A percentile compares a stretch with the other conserved stretches of the same genome.
Conservation (phyloP, 2,329 filamentous ascomycete species). For the Colletotrichum musae region DNA sequence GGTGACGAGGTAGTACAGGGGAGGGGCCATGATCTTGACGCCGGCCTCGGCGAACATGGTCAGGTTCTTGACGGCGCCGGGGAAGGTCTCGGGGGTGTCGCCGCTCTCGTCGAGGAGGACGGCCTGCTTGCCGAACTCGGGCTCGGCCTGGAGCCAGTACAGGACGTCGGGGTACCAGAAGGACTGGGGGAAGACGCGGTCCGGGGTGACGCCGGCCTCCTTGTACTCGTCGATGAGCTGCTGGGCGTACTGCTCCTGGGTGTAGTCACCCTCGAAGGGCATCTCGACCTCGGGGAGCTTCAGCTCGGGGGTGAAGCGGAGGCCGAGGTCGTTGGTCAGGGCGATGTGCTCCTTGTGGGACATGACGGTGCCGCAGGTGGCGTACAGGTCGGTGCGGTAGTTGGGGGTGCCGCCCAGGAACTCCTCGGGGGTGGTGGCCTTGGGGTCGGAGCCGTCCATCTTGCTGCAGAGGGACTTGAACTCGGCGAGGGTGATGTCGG, state of each 20-base stretch:
- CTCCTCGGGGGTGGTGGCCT: slow-evolving; percentile 69
- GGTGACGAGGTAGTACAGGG: slow-evolving; percentile 73
- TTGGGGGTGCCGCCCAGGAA: slow-evolving; percentile 71
- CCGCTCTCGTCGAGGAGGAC: slow-evolving; percentile 76
- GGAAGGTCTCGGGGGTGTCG: slow-evolving; percentile 65
- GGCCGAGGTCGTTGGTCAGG: slow-evolving; percentile 69
- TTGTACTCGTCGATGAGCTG: slow-evolving; percentile 75
- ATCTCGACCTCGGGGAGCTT: slow-evolving; percentile 79
- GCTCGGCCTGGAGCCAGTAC: slow-evolving; percentile 76
- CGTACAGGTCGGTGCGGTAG: slow-evolving; percentile 77
- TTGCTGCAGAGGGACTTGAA: slow-evolving; percentile 79
- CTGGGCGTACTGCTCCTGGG: slow-evolving; percentile 74
- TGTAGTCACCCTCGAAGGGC: slow-evolving; percentile 76
- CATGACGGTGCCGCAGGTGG: slow-evolving; percentile 74
- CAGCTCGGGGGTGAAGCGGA: slow-evolving; percentile 77
- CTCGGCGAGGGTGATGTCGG: slow-evolving; percentile 77
- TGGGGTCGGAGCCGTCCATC: slow-evolving; percentile 76
- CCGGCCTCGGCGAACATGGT: slow-evolving; percentile 69
- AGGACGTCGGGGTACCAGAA: slow-evolving; percentile 76
- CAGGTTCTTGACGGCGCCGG: slow-evolving; percentile 69
- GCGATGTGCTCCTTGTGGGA: slow-evolving; percentile 74
- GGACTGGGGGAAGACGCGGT: slow-evolving; percentile 74
- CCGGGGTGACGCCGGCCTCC: slow-evolving; percentile 64
- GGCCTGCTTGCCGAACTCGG: slow-evolving; percentile 72
- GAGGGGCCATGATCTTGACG: slow-evolving; percentile 74